phyloP scores from a whole-genome alignment of 306 rosid species.

The Hippophae rhamnoides region DNA sequence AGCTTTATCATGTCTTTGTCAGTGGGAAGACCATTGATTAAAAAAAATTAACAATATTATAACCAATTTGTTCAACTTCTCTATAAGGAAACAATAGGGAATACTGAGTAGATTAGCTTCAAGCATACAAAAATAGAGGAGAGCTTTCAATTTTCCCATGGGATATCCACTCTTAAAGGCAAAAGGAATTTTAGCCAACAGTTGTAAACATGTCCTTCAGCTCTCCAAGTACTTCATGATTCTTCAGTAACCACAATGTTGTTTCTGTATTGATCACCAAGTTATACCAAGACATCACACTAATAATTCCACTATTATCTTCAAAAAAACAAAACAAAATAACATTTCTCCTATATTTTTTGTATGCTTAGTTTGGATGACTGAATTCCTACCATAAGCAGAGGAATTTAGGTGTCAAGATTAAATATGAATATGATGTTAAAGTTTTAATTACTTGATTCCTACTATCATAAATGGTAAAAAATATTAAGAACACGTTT shows the following conservation, averaged over 20 bases:
- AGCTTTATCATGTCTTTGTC: neutral
- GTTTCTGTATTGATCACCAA: neutral
- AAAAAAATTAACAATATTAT: neutral
- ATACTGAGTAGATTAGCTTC: neutral
- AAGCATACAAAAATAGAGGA: neutral
- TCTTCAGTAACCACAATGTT: neutral
- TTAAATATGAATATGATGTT: too few relatives aligned
- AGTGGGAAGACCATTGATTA: conserved; percentile 1
- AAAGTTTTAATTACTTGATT: too few relatives aligned
- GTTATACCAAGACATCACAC: too few relatives aligned
- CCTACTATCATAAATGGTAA: too few relatives aligned
- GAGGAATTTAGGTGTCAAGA: too few relatives aligned
- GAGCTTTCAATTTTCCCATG: neutral
- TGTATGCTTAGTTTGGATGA: too few relatives aligned
- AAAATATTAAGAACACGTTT: too few relatives aligned
- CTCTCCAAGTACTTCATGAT: neutral
- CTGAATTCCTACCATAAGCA: too few relatives aligned
- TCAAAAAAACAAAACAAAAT: too few relatives aligned
- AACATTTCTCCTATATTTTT: too few relatives aligned
- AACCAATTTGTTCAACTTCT: neutral
- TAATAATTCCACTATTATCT: too few relatives aligned
- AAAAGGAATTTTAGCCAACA: conserved; percentile 17
- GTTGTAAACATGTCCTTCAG: conserved; percentile 4
- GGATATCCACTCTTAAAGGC: conserved; percentile 6
- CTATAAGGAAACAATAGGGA: neutral